Conservation (phyloP, 1,284 basidiomycete species). For the Rhizopogon hawkerae region DNA sequence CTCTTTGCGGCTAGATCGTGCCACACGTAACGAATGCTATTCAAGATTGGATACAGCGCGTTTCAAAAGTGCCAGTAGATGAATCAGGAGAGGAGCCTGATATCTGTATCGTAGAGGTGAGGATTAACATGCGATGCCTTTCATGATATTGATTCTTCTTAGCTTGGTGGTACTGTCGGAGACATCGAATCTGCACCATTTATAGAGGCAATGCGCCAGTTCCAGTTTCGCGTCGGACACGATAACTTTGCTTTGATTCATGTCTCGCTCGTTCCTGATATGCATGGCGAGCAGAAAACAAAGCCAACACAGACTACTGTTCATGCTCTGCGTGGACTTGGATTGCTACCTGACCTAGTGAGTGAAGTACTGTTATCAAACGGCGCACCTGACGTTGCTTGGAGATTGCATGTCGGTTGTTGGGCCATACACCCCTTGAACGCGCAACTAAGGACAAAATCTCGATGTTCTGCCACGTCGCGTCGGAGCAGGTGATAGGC, state of each 20-base stretch:
- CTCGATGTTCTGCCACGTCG: constrained; percentile 99
- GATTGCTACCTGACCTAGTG: constrained; percentile 88
- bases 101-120: constrained; percentile 93
- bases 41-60: constrained; percentile 97
- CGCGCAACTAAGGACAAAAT: constrained; percentile 90
- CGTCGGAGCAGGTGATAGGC: constrained; percentile 88
- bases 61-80: constrained; percentile 90
- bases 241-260: constrained; percentile 98
- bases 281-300: constrained; percentile 99
- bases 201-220: constrained; percentile 98
- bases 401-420: constrained; percentile 86
- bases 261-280: constrained; percentile 95
- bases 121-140: constrained; percentile 9
- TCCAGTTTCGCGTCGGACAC: constrained; percentile 96
- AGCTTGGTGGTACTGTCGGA: constrained; percentile 95
- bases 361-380: constrained; percentile 22
- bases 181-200: constrained; percentile 98
- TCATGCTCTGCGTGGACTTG: constrained; percentile 88
- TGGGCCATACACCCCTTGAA: constrained; percentile 67
- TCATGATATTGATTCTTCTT: constrained; percentile 7
- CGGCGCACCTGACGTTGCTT: background rate
- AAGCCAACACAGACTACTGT: constrained; percentile 98
- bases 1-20: constrained; percentile 61
- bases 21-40: constrained; percentile 96
- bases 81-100: constrained; percentile 91